A percentile compares a stretch with the other conserved stretches of the same genome.
Evolutionary conservation across 495 filamentous ascomycete genomes (phyloP).

Genomic region (Penicillium manginii): DNA sequence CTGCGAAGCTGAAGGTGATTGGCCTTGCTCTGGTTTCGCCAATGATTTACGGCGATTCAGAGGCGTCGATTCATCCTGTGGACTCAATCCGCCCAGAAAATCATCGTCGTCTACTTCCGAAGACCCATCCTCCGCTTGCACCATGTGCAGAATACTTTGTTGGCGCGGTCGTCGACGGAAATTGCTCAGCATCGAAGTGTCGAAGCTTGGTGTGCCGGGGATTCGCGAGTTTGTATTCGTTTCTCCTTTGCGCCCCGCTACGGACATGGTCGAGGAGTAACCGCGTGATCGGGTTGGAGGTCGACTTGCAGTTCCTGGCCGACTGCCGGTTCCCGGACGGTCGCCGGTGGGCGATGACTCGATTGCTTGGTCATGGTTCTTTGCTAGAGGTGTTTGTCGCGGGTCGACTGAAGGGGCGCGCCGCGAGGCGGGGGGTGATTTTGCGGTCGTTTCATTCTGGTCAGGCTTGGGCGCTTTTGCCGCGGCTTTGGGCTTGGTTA

Average conservation of each 20-base stretch:
- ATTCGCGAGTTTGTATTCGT: conserved; percentile 37
- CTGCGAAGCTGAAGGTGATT: conserved; percentile 10
- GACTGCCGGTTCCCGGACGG: conserved; percentile 40
- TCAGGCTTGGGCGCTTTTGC: conserved; percentile 9
- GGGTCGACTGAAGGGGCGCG: conserved; percentile 25
- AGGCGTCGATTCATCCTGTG: conserved; percentile 70
- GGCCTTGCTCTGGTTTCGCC: conserved; percentile 14
- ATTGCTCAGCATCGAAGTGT: conserved; percentile 59
- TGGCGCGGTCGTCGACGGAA: conserved; percentile 69
- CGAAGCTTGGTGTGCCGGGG: conserved; percentile 56
- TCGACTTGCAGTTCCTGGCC: conserved; percentile 45
- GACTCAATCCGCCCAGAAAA: conserved; percentile 61
- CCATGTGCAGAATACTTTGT: conserved; percentile 68
- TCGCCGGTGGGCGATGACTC: conserved; percentile 45
- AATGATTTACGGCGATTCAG: conserved; percentile 49
- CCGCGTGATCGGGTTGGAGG: conserved; percentile 51
- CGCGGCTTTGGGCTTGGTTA: conserved; percentile 28
- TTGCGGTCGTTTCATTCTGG: conserved; percentile 13
- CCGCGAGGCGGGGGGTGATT: conserved; percentile 19
- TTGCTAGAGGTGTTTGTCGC: conserved; percentile 39
- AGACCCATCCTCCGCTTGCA: conserved; percentile 55
- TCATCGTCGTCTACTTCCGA: conserved; percentile 54
- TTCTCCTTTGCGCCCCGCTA: conserved; percentile 48
- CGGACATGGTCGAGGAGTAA: conserved; percentile 50
- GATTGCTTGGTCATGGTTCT: conserved; percentile 42